Conservation (phyloP, 768 basidiomycete genomes). For the Cyclocybe cylindracea region DNA sequence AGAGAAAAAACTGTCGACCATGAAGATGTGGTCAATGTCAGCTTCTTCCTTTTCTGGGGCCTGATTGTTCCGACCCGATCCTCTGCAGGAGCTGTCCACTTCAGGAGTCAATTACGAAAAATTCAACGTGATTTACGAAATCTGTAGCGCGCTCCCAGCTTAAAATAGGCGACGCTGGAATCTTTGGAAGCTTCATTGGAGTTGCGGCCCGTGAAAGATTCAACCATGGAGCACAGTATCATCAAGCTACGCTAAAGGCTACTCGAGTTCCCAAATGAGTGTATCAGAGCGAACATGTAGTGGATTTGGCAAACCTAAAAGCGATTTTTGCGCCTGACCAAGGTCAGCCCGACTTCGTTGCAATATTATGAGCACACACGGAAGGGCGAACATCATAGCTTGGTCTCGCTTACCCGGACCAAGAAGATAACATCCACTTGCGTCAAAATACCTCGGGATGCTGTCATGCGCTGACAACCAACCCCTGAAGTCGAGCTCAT, state of each 20-base stretch:
- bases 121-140: constrained; percentile 87
- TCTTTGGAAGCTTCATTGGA: constrained; percentile 64
- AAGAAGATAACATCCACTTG: constrained; percentile 64
- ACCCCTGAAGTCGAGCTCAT: constrained; percentile 58
- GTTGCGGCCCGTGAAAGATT: constrained; percentile 77
- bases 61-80: constrained; percentile 11
- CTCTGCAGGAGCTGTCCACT: constrained; percentile 65
- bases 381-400: constrained; percentile 60
- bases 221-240: constrained; percentile 77
- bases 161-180: constrained; percentile 7
- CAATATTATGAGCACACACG: constrained; percentile 56
- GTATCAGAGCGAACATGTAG: constrained; percentile 72
- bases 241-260: constrained; percentile 69
- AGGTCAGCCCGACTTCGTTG: constrained; percentile 60
- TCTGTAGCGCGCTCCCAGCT: constrained; percentile 35
- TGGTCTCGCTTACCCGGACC: constrained; percentile 59
- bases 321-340: neutral
- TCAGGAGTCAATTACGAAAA: constrained; percentile 89
- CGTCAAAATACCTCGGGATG: constrained; percentile 80
- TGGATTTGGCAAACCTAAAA: neutral
- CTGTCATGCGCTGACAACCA: constrained; percentile 83
- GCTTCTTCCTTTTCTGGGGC: constrained; percentile 19
- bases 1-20: constrained; percentile 53
- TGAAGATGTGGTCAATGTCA: constrained; percentile 69
- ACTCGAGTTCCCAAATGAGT: constrained; percentile 62